Conservation (phyloP, 768 basidiomycete species). For the Tricholoma sp. region DNA sequence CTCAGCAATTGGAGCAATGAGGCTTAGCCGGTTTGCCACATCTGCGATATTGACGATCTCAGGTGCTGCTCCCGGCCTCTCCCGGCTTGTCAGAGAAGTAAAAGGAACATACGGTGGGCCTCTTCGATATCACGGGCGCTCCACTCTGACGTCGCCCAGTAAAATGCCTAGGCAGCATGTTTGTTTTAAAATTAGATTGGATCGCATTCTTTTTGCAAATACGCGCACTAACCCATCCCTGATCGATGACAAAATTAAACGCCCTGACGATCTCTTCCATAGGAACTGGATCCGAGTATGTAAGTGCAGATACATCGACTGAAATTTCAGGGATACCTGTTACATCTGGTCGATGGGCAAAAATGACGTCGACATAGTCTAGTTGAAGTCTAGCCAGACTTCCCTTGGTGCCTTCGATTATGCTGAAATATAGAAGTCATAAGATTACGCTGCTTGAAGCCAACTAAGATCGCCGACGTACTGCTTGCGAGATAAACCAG, state of each 20-base stretch:
- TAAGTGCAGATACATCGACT: neutral
- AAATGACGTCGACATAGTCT: conserved; percentile 65
- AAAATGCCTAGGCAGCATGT: conserved; percentile 31
- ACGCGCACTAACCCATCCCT: conserved; percentile 46
- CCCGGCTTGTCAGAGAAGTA: neutral
- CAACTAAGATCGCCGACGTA: conserved; percentile 19
- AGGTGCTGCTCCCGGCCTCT: no score
- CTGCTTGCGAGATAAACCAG: conserved; percentile 53
- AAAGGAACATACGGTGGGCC: conserved; percentile 43
- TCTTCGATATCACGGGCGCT: conserved; percentile 63
- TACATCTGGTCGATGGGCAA: conserved; percentile 62
- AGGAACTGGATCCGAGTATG: conserved; percentile 30
- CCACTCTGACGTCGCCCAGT: conserved; percentile 79
- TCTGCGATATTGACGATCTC: conserved; percentile 28
- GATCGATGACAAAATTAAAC: conserved; percentile 68
- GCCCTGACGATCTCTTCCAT: conserved; percentile 76
- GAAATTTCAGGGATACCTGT: conserved; percentile 28
- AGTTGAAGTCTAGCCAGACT: conserved; percentile 59
- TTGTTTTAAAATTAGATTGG: neutral
- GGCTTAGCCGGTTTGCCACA: conserved; percentile 56
- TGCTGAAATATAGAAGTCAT: conserved; percentile 26
- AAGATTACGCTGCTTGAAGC: neutral
- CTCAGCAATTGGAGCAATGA: conserved; percentile 68
- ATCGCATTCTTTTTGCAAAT: conserved; percentile 9
- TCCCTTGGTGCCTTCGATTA: conserved; percentile 66